Base-by-base conservation (phyloP, 441 rosid species). In the Eruca vesicaria region DNA sequence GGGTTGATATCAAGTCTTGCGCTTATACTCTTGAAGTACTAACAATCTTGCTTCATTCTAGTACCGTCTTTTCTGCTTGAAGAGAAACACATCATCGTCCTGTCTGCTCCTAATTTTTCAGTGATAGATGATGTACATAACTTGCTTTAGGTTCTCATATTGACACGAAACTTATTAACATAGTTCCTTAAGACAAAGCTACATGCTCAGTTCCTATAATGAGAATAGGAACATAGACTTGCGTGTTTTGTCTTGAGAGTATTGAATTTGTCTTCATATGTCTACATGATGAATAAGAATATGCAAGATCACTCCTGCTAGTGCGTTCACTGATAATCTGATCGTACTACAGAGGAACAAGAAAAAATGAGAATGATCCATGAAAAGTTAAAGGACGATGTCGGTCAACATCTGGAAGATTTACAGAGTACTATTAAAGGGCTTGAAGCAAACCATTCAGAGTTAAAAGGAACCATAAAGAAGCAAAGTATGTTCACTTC, bases 401-500 rank as follows among this genome's bases (percentile, higher is more conserved):
- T 90, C 12, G 71, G 82, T 48, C 86, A 78, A 50, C 88, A 86
- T 82, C 86, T 91, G 38, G 84, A 86, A 79, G 85, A 84, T 50
- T 90, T 86, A 77, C 77, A 72, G 75, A 84, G 69, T 69, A 83
- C 76, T 6, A 72, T 90, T 64, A 88, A 87, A 78, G 92, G 73
- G 78, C 85, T 93, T 48, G 95, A 86, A 69, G 80, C 74, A 78
- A 71, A 84, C 81, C 88, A 93, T 64, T 79, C 53, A 73, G 95
- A 91, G 63, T 43, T 93, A 71, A 89, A 85, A 72, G 92, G 86
- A 81, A 72, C 79, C 35, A 58, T 84, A 79, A 91, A 93, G 77
- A 90, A 86, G 81, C 96, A 91, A 89, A 89, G 99, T 95, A 89
- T 32, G 89, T 32, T 50, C 5, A 63, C 23, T 56, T 69, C 50